Conservation (phyloP, 371 early-diverging fungal genomes). For the Saksenaea vasiformis region DNA sequence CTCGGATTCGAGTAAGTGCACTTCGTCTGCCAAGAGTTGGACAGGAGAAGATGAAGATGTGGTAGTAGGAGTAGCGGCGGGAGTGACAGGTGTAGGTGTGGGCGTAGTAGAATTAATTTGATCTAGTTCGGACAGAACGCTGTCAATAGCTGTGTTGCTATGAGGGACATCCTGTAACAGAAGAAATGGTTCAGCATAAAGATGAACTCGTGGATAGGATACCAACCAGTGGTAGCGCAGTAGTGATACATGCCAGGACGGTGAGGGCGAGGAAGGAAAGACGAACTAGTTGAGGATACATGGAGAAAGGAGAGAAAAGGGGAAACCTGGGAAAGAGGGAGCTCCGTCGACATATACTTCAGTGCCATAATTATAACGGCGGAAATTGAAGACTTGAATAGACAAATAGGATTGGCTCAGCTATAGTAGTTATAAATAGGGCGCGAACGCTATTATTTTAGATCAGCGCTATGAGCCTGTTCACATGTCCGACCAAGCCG, state of each 20-base stretch:
- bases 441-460: no score
- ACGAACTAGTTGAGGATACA: not conserved
- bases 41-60: not conserved
- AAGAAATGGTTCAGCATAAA: not conserved
- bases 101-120: not conserved
- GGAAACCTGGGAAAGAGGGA: not conserved
- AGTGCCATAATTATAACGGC: not conserved
- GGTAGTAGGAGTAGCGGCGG: not conserved
- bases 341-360: not conserved
- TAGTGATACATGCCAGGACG: not conserved
- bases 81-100: not conserved
- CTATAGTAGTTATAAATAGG: no score
- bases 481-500: no score
- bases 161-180: not conserved
- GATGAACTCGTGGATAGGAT: not conserved
- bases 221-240: not conserved
- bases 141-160: not conserved
- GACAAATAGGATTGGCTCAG: no score
- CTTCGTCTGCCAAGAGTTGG: not conserved
- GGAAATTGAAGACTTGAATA: no score
- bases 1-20: slow-evolving; percentile 5
- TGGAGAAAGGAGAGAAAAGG: not conserved
- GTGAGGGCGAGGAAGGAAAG: not conserved
- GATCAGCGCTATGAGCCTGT: no score
- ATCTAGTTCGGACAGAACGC: not conserved